These are phyloP conservation scores for Picea abies DNA, from an alignment of 83 land plant species.

Conservation along the genomic window DNA sequence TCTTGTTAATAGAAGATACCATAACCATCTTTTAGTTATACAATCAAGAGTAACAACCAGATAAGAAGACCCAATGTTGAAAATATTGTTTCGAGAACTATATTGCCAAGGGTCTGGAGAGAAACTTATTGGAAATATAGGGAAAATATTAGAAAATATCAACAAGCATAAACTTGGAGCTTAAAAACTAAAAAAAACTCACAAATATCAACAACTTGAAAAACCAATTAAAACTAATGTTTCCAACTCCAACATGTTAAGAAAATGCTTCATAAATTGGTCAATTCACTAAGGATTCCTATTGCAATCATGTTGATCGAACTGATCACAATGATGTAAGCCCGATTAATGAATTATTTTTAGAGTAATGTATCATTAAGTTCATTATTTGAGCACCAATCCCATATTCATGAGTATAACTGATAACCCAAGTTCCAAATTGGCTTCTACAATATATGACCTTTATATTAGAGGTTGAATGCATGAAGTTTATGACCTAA, in stretches of 20 bases:
- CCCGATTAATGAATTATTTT: too few species aligned
- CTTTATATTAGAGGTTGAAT: conserved; percentile 87
- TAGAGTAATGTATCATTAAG: neutral
- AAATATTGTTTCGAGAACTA: too few species aligned
- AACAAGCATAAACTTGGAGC: too few species aligned
- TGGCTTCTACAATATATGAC: conserved; percentile 93
- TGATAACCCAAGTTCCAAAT: conserved; percentile 81
- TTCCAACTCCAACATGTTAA: neutral
- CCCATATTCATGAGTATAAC: conserved; percentile 88
- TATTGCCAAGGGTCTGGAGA: too few species aligned
- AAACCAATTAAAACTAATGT: neutral
- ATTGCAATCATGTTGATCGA: neutral
- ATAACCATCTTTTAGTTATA: too few species aligned
- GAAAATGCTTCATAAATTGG: neutral
- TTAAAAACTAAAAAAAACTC: too few species aligned
- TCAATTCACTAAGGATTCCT: neutral
- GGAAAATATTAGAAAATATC: too few species aligned
- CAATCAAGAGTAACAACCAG: too few species aligned
- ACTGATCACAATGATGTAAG: neutral
- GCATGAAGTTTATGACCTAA: conserved; percentile 88
- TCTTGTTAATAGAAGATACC: too few species aligned
- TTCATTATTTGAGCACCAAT: conserved; percentile 84
- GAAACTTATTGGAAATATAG: too few species aligned
- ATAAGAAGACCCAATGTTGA: too few species aligned
- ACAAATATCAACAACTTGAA: too few species aligned